Conservation (phyloP, 441 rosid species). For the California macrophylla region DNA sequence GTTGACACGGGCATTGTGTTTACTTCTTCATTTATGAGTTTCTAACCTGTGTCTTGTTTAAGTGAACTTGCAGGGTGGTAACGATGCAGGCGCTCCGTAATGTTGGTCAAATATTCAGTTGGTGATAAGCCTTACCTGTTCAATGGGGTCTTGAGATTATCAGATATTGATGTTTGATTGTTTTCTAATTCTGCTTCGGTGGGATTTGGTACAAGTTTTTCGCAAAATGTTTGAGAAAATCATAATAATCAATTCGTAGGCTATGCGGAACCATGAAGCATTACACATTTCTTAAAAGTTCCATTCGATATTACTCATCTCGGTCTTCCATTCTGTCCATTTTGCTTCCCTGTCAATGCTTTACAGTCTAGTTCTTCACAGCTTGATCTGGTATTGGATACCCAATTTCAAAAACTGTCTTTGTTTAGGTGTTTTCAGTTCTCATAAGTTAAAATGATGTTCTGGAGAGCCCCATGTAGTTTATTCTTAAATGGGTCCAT, state of each 20-base stretch:
- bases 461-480: too few species aligned
- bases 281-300: not conserved
- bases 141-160: not conserved
- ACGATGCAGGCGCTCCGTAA: not conserved
- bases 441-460: too few species aligned
- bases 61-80: conserved; percentile 10
- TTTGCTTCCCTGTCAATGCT: not conserved
- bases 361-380: not conserved
- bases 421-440: too few species aligned
- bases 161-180: not conserved
- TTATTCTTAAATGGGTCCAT: too few species aligned
- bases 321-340: not conserved
- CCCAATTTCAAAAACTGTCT: too few species aligned
- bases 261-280: not conserved
- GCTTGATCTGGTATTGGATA: too few species aligned
- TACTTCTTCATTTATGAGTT: not conserved
- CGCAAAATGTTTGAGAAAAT: not conserved
- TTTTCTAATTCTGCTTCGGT: not conserved
- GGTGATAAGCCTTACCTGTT: not conserved
- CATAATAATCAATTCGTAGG: not conserved
- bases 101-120: not conserved
- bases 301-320: not conserved
- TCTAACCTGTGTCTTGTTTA: not conserved
- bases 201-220: not conserved
- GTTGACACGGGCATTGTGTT: not conserved